Evolutionary conservation across 2,329 filamentous ascomycete species (phyloP), one percentile per base, ranked within the genome.

Genomic region (Myriosclerotinia duriaeana): DNA sequence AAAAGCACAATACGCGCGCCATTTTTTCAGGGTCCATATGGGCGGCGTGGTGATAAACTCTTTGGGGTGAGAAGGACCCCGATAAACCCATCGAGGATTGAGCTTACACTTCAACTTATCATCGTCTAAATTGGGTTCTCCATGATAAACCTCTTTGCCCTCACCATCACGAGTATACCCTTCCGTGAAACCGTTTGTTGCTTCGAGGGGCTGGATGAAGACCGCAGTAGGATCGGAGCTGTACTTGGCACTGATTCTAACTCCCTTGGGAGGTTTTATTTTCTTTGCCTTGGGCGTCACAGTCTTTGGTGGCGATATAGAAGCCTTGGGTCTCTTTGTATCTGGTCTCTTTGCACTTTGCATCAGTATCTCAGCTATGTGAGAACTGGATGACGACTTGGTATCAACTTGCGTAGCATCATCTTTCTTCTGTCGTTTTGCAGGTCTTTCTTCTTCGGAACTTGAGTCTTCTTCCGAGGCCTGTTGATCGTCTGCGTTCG

Each of bases 1-100:
- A 42, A 58, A 58, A 3, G 55, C 38, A 58, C 55, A 58, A 44
- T 44, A 58, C 3, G 55, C 55, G 15, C 40, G 55, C 55, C 55
- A 58, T 44, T 44, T 58, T 1, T 56, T 56, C 14, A 42, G 15
- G 1, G 22, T 56, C 11, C 11, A 12, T 15, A 7, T 44, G 42
- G 42, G 42, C 17, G 42, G 14, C 42, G 5, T 17, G 14, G 14
- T 44, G 12, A 44, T 15, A 4, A 3, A 5, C 3, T 44, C 15
- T 12, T 17, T 1, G 6, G 42, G 6, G 15, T 44, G 7, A 17
- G 42, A 20, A 44, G 14, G 14, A 15, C 5, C 6, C 42, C 22
- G 53, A 54, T 38, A 54, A 11, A 54, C 34, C 15, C 22, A 40
- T n/a, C 42, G 42, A 44, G 42, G 42, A 12, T 6, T 17, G 42